Evolutionary conservation across 192 early-diverging fungal species (phyloP), one percentile per base, ranked within the genome.

Genomic region (Entomortierella beljakovae): DNA sequence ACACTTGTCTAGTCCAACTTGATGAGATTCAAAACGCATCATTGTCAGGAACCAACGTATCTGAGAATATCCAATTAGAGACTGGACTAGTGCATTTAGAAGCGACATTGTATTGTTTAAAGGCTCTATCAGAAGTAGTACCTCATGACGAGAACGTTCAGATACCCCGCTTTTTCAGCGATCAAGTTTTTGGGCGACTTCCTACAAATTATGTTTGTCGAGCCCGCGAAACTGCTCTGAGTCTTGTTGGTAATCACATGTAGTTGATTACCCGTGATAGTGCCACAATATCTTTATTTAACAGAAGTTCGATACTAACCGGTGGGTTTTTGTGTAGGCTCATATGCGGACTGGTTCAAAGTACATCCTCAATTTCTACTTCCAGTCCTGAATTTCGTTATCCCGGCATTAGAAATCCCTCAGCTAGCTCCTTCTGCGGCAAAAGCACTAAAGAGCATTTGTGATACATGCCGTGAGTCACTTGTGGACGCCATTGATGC

Each of bases 291-390:
- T 49, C 13, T 23, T 53, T 59, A 37, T 52, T 81, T 33, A 54
- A 65, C 8, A 37, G 49, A 22, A 38, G 51, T 31, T 67, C 83
- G 46, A 80, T 75, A 73, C 68, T 72, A 33, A 34, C n/a, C 16
- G 10, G 18, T 15, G 32, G 43, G 34, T 68, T 54, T 63, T n/a
- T 65, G 74, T 55, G 38, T 80, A 82, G 90, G 92, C 18, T 87
- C 91, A 2, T 89, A 90, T 53, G 81, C 88, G 16, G 91, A 92
- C 35, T 93, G 92, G 92, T 83, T 90, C 63, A 87, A 90, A 26
- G 48, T 67, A 23, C 90, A 91, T 56, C 84, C 91, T 8, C 81
- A 85, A 28, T 89, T 85, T 75, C 65, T 93, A 15, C 57, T 88
- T 8, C 66, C 83, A 0, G 87, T 80, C 1, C 76, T 93, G 38